Conservation (phyloP, 2,329 filamentous ascomycete genomes). For the Metarhizium album region DNA sequence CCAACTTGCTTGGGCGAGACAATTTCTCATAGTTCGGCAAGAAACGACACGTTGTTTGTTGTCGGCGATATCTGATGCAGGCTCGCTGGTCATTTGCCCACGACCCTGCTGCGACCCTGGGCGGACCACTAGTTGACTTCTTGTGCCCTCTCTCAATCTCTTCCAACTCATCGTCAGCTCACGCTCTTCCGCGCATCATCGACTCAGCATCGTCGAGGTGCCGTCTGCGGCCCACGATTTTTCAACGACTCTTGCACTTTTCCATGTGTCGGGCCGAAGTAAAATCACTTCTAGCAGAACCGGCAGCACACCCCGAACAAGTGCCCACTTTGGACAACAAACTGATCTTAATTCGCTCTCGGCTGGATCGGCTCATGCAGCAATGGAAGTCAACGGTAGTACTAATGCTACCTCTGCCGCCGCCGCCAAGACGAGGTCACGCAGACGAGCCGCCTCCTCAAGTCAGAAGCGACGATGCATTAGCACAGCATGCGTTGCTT, state of each 20-base stretch:
- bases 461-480: constrained; percentile 63
- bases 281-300: constrained; percentile 1
- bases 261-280: background rate
- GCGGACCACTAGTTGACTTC: constrained; percentile 2
- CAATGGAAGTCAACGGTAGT: background rate
- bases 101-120: constrained; percentile 2
- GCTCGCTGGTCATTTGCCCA: background rate
- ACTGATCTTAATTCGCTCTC: background rate
- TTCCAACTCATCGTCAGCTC: background rate
- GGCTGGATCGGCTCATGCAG: background rate
- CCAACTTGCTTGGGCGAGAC: background rate
- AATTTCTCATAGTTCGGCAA: background rate
- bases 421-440: constrained; percentile 36
- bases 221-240: background rate
- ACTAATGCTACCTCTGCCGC: constrained; percentile 10
- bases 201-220: background rate
- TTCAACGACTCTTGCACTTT: background rate
- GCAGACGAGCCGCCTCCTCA: constrained; percentile 36
- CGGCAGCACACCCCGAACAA: background rate
- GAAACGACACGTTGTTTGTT: background rate
- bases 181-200: background rate
- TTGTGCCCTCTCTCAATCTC: background rate
- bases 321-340: background rate
- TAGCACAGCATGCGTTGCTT: constrained; percentile 76
- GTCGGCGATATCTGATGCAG: constrained; percentile 6